Conservation (phyloP, 2,329 filamentous ascomycete species). For the Aspergillus pseudoterreus region DNA sequence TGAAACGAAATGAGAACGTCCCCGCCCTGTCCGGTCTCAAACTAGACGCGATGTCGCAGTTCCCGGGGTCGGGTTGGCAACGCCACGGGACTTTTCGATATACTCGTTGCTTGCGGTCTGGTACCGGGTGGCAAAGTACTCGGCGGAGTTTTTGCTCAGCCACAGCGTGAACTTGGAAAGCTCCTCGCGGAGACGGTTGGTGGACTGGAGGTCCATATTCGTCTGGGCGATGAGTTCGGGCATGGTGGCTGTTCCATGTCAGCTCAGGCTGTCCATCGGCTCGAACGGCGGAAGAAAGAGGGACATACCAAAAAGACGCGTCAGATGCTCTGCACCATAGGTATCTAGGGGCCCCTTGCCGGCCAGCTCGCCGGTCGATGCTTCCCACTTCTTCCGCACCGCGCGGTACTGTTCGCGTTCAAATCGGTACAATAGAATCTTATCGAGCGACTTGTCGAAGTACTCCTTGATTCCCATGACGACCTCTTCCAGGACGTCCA, state of each 20-base stretch:
- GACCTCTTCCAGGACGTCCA: constrained; percentile 86
- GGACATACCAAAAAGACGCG: constrained; percentile 75
- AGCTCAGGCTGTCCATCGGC: too few species aligned
- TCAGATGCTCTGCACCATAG: constrained; percentile 89
- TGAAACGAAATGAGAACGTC: background rate
- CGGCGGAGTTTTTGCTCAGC: constrained; percentile 71
- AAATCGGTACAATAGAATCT: constrained; percentile 89
- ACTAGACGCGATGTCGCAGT: constrained; percentile 32
- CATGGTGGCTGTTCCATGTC: constrained; percentile 63
- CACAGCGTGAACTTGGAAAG: constrained; percentile 80
- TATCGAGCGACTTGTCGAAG: constrained; percentile 84
- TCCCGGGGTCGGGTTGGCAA: constrained; percentile 25
- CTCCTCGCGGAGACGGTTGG: constrained; percentile 83
- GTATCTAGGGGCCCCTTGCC: constrained; percentile 73
- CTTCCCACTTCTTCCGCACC: constrained; percentile 67
- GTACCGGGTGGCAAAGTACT: constrained; percentile 63
- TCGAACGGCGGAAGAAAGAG: background rate
- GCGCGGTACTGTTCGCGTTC: constrained; percentile 86
- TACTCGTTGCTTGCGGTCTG: constrained; percentile 40
- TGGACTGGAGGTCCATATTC: constrained; percentile 93
- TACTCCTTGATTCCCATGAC: constrained; percentile 84
- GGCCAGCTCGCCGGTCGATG: constrained; percentile 58
- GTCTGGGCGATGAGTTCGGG: constrained; percentile 95
- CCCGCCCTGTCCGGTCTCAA: background rate
- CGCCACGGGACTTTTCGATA: constrained; percentile 32